Percentiles rank a stretch among this genome's conserved stretches.
These are phyloP conservation scores for Mortierella sp. DNA, from an alignment of 371 early-diverging fungal genomes.

Conservation along the genomic window DNA sequence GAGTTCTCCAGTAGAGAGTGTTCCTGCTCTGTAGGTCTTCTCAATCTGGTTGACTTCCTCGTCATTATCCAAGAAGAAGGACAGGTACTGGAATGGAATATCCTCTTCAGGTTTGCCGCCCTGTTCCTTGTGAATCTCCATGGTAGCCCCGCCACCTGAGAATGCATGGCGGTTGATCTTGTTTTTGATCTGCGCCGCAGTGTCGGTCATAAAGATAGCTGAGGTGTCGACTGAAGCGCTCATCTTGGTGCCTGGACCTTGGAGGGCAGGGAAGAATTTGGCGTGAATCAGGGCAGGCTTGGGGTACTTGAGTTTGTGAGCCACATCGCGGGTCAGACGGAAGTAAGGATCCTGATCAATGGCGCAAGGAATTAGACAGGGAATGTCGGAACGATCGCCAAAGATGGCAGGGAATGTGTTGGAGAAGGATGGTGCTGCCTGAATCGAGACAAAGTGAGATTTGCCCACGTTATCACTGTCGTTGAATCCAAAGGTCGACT, in stretches of 20 bases:
- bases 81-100: constrained; percentile 96
- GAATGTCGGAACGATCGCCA: constrained; percentile 89
- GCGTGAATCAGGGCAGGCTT: constrained; percentile 98
- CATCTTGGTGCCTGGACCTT: constrained; percentile 99
- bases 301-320: constrained; percentile 92
- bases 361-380: constrained; percentile 98
- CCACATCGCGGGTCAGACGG: constrained; percentile 98
- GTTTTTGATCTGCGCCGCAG: constrained; percentile 95
- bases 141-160: constrained; percentile 95
- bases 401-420: constrained; percentile 97
- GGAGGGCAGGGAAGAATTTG: constrained; percentile 98
- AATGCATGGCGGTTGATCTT: constrained; percentile 99
- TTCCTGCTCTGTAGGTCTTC: constrained; percentile 88
- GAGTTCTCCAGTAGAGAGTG: constrained; percentile 91
- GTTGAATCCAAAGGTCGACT: constrained; percentile 93
- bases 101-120: constrained; percentile 99
- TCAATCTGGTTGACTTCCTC: constrained; percentile 84
- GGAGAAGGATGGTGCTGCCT: constrained; percentile 96
- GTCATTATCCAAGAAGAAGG: constrained; percentile 98
- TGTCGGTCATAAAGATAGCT: constrained; percentile 97
- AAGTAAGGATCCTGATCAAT: constrained; percentile 99
- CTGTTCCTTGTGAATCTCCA: constrained; percentile 88
- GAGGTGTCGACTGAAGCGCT: constrained; percentile 92
- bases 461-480: constrained; percentile 90
- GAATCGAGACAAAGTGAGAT: constrained; percentile 90